phyloP scores from a whole-genome alignment of 768 basidiomycete species.

The Tylopilus vinaceipallidus region DNA sequence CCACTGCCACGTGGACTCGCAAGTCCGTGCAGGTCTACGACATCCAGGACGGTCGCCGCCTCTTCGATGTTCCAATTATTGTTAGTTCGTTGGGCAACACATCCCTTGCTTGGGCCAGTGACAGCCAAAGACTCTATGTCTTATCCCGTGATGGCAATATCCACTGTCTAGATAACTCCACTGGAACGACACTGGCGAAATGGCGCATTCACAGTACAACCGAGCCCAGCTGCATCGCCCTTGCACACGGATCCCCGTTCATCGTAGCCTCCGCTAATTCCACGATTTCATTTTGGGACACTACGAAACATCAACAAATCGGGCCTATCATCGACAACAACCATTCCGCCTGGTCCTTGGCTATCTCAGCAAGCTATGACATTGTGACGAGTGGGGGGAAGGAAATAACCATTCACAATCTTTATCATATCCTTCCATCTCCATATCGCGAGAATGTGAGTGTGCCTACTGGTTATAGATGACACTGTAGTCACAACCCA shows the following conservation, averaged over 20 bases:
- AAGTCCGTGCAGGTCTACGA: too few species aligned
- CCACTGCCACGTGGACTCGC: too few species aligned
- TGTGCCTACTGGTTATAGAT: too few species aligned
- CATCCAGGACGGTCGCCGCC: not conserved
- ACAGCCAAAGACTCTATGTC: constrained; percentile 1
- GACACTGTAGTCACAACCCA: too few species aligned
- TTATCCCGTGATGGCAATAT: not conserved
- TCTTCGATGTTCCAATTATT: not conserved
- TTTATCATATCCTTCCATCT: not conserved
- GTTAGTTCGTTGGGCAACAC: not conserved
- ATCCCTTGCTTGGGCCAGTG: not conserved
- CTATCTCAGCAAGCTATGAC: not conserved
- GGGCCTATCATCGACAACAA: not conserved
- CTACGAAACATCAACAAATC: not conserved
- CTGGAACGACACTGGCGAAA: not conserved
- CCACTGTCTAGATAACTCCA: not conserved
- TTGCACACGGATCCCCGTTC: not conserved
- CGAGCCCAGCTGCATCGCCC: not conserved
- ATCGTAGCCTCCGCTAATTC: not conserved
- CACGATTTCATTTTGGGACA: constrained; percentile 11
- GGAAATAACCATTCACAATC: not conserved
- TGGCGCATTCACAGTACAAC: not conserved
- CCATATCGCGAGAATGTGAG: not conserved
- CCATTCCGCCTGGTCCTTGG: not conserved
- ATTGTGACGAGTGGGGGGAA: not conserved